Evolutionary conservation across 176 grass and related monocot species (phyloP), one percentile per base, ranked within the genome.

Genomic region (Leersia perrieri): DNA sequence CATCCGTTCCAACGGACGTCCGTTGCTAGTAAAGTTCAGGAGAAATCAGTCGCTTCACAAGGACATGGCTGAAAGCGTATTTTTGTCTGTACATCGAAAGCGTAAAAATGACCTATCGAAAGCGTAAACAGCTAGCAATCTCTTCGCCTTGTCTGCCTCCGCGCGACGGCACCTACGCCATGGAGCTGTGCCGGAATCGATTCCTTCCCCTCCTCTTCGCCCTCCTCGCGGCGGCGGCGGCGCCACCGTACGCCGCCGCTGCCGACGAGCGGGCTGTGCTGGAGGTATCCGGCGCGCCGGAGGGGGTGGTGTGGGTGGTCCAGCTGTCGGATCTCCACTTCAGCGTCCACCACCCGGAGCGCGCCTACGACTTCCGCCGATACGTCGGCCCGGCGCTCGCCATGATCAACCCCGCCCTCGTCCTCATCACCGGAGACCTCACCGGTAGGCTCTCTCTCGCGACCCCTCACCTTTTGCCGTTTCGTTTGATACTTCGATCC

Each of bases 311-410:
- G 36, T 98, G 96, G 96, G 90, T 82, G 63, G 92, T 78, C 65
- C 96, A 98, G 84, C 78, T 98, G 5, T 95, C 96, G 58, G 96
- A 95, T 90, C 96, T 98, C 86, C 92, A 98, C 79, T 91, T 98
- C 82, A 98, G 96, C 88, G 84, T 95, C 82, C 91, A 93, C 90
- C 84, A 98, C 66, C 92, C 92, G 51, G 96, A 98, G 65, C 90
- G 96, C 64, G 96, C 96, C 69, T 80, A 86, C 62, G 92, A 98
- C 83, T 94, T 98, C 86, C 82, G 81, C 27, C 90, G 96, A 29
- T 95, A 98, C 9, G 88, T 91, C 3, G 92, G 92, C 9, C 75
- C 88, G 4, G 86, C 90, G 36, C 96, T 98, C 42, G 79, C 90
- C 61, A 84, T 95, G 78, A 90, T 95, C 63, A 93, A 93, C 29